These are phyloP conservation scores for Ogataea nonfermentans DNA, from an alignment of 805 yeast genomes.

Conservation along the genomic window DNA sequence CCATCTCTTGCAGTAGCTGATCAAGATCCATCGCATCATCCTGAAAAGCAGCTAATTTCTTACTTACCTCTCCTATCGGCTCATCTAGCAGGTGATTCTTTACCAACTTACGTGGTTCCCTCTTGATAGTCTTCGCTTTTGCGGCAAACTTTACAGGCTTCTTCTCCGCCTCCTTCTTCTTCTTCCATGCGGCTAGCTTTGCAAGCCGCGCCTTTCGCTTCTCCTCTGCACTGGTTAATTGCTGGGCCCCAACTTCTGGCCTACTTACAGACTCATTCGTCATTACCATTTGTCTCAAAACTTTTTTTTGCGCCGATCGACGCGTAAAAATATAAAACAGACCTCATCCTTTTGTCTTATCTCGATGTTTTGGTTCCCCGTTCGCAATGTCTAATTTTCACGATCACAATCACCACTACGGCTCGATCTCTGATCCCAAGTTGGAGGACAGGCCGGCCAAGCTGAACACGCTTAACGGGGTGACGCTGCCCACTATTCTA, in stretches of 20 bases:
- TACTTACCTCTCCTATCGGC: background rate
- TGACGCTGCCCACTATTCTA: conserved; percentile 88
- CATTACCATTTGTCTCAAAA: background rate
- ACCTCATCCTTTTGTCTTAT: no score
- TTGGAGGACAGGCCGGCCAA: conserved; percentile 38
- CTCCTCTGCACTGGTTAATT: conserved; percentile 29
- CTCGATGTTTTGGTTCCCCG: conserved; percentile 2
- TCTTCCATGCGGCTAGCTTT: conserved; percentile 59
- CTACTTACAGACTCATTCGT: conserved; percentile 10
- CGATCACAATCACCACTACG: conserved; percentile 2
- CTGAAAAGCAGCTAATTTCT: background rate
- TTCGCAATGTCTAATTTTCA: conserved; percentile 1
- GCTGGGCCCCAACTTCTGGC: conserved; percentile 8
- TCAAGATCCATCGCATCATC: conserved; percentile 1
- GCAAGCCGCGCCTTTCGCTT: conserved; percentile 45
- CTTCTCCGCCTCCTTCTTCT: conserved; percentile 42
- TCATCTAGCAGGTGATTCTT: conserved; percentile 4
- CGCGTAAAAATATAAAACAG: background rate
- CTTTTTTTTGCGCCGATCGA: conserved; percentile 1
- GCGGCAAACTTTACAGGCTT: conserved; percentile 23
- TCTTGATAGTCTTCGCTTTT: conserved; percentile 8
- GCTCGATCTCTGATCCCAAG: conserved; percentile 10
- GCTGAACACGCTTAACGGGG: conserved; percentile 82
- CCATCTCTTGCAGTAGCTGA: background rate
- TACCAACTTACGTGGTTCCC: conserved; percentile 4